These are phyloP conservation scores for Orobanche coerulescens DNA, from an alignment of 257 asterid genomes.

Conservation along the genomic window DNA sequence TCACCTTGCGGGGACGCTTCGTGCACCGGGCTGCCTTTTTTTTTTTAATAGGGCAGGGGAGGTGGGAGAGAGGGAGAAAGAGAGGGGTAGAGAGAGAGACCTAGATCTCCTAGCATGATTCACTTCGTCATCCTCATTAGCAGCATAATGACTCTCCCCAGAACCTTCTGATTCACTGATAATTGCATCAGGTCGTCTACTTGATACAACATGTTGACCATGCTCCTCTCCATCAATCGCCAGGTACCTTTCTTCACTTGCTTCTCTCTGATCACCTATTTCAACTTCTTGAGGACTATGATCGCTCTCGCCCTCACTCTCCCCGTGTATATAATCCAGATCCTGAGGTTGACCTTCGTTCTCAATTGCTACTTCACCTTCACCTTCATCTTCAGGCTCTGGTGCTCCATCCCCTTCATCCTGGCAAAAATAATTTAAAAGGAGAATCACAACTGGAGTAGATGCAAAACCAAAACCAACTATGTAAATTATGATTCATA, in stretches of 20 bases:
- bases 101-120: conserved; percentile 64
- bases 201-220: conserved; percentile 56
- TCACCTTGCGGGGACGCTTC: no score
- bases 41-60: no score
- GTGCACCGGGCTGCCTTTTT: no score
- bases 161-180: conserved; percentile 87
- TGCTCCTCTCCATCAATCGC: conserved; percentile 82
- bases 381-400: conserved; percentile 67
- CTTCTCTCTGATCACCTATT: conserved; percentile 73
- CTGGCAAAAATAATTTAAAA: conserved; percentile 18
- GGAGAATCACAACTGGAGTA: neutral
- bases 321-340: conserved; percentile 47
- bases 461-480: conserved; percentile 4
- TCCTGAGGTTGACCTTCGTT: conserved; percentile 70
- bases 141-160: conserved; percentile 66
- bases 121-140: conserved; percentile 72
- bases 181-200: conserved; percentile 60
- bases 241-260: conserved; percentile 62
- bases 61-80: neutral
- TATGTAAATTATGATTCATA: conserved; percentile 7
- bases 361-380: conserved; percentile 64
- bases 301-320: conserved; percentile 82
- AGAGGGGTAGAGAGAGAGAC: conserved; percentile 29
- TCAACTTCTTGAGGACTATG: conserved; percentile 77
- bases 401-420: conserved; percentile 69